Percentiles rank a stretch among this genome's conserved stretches.
phyloP scores from a whole-genome alignment of 352 stramenopile species.

The Phytophthora sp. region DNA sequence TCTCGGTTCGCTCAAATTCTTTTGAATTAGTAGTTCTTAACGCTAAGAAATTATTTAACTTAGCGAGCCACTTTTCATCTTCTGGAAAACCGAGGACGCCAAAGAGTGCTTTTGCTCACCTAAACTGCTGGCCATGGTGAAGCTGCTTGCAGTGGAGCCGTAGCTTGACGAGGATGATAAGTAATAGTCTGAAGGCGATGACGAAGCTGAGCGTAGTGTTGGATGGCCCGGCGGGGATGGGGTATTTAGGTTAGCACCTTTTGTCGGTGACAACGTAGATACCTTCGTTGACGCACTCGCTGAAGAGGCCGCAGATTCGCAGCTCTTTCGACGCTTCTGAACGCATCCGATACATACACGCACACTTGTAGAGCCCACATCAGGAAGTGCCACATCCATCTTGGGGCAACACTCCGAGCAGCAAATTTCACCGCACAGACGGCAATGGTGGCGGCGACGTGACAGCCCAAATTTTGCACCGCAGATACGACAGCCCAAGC shows the following conservation, averaged over 20 bases:
- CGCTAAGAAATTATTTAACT: slow-evolving; percentile 20
- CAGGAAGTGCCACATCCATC: slow-evolving; percentile 75
- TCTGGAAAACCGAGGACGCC: slow-evolving; percentile 59
- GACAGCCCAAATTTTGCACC: slow-evolving; percentile 74
- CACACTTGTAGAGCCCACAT: slow-evolving; percentile 64
- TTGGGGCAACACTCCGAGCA: slow-evolving; percentile 84
- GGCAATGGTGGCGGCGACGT: slow-evolving; percentile 78
- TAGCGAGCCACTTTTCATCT: slow-evolving; percentile 57
- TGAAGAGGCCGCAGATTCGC: slow-evolving; percentile 34
- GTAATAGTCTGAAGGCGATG: slow-evolving; percentile 55
- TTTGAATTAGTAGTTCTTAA: too few relatives aligned
- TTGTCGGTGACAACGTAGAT: slow-evolving; percentile 37
- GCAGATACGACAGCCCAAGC: slow-evolving; percentile 62
- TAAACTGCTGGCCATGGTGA: slow-evolving; percentile 41
- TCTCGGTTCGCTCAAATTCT: too few relatives aligned
- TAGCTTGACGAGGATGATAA: slow-evolving; percentile 51
- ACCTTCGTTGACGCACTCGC: slow-evolving; percentile 28
- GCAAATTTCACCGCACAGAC: slow-evolving; percentile 78
- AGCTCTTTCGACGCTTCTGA: slow-evolving; percentile 63
- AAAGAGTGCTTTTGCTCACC: slow-evolving; percentile 61
- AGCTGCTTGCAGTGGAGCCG: slow-evolving; percentile 36
- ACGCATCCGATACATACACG: slow-evolving; percentile 72
- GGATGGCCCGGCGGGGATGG: slow-evolving; percentile 32
- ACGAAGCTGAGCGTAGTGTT: slow-evolving; percentile 32
- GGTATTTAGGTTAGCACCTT: slow-evolving; percentile 15